Percentiles rank a stretch among this genome's conserved stretches.
phyloP scores from a whole-genome alignment of 2,329 filamentous ascomycete genomes.

The Fusarium sp. region DNA sequence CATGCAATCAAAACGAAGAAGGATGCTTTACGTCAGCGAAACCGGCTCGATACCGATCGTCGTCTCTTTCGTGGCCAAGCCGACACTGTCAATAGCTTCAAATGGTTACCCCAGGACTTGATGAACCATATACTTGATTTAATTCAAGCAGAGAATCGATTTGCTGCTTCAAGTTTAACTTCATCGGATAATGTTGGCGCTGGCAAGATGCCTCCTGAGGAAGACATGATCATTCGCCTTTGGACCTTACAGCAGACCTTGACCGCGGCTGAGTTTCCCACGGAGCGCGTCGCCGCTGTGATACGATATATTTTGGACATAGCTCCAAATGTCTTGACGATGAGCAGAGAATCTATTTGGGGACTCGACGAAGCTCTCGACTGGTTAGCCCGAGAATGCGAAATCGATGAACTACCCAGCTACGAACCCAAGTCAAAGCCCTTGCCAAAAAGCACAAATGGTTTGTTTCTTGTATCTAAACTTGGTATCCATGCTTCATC shows the following conservation, averaged over 20 bases:
- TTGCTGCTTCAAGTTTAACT: constrained; percentile 63
- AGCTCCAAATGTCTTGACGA: constrained; percentile 69
- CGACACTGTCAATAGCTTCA: constrained; percentile 75
- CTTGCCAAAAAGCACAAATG: constrained; percentile 54
- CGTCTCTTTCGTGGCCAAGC: constrained; percentile 84
- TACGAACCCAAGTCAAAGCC: constrained; percentile 67
- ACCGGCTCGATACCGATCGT: constrained; percentile 85
- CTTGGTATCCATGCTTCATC: constrained; percentile 1
- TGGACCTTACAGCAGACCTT: constrained; percentile 88
- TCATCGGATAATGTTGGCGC: constrained; percentile 57
- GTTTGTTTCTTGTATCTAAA: constrained; percentile 23
- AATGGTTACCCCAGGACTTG: constrained; percentile 85
- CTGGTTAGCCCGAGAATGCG: constrained; percentile 86
- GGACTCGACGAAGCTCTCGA: constrained; percentile 89
- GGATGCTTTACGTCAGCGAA: constrained; percentile 81
- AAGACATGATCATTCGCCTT: constrained; percentile 81
- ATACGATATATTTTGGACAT: constrained; percentile 76
- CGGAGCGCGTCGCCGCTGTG: constrained; percentile 70
- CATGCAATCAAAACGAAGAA: constrained; percentile 81
- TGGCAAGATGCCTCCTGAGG: constrained; percentile 73
- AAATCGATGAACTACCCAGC: constrained; percentile 74
- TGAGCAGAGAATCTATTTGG: constrained; percentile 78
- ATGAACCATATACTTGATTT: constrained; percentile 82
- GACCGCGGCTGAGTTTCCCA: constrained; percentile 74
- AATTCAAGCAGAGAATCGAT: constrained; percentile 74